Evolutionary conservation across 2,329 filamentous ascomycete species (phyloP), one percentile per base, ranked within the genome.

Genomic region (Phialophora macrospora): DNA sequence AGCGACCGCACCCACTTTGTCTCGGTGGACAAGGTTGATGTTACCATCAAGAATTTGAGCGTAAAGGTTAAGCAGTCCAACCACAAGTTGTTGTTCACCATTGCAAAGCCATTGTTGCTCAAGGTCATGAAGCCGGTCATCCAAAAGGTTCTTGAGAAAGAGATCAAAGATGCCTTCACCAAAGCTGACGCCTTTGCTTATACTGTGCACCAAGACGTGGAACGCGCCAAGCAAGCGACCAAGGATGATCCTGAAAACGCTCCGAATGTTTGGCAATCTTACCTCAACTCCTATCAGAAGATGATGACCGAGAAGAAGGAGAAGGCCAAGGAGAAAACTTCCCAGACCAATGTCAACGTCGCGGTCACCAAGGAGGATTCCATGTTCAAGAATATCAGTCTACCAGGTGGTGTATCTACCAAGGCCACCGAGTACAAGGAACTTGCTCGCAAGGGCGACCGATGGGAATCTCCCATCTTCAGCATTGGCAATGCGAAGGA

Each of bases 391-490:
- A 83, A 94, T 75, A 89, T 99, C 75, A 85, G 88, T 64, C 84
- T 99, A 5, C 93, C 93, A 28, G 91, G 91, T 34, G 93, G 93
- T 62, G 94, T 97, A 77, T 95, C 91, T 72, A 89, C 87, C 81
- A 97, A 97, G 86, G 93, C 94, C 9, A 96, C 92, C 26, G 92
- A 97, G 79, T 98, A 96, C 85, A 92, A 88, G 81, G 88, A 97
- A 24, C 84, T 97, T 64, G 92, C 94, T 8, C 83, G 83, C 71
- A 92, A 95, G 86, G 95, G 95, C 60, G 91, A 97, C 63, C 89
- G 88, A 78, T 99, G 95, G 95, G 90, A 97, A 83, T 96, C 91
- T 67, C 92, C 94, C 9, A 88, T 99, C 74, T 99, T 99, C 82
- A 89, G 87, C 66, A 90, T 98, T 72, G 94, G 95, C 55, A 85